These are phyloP conservation scores for Talaromyces proteolyticus DNA, from an alignment of 495 filamentous ascomycete genomes.

Conservation along the genomic window DNA sequence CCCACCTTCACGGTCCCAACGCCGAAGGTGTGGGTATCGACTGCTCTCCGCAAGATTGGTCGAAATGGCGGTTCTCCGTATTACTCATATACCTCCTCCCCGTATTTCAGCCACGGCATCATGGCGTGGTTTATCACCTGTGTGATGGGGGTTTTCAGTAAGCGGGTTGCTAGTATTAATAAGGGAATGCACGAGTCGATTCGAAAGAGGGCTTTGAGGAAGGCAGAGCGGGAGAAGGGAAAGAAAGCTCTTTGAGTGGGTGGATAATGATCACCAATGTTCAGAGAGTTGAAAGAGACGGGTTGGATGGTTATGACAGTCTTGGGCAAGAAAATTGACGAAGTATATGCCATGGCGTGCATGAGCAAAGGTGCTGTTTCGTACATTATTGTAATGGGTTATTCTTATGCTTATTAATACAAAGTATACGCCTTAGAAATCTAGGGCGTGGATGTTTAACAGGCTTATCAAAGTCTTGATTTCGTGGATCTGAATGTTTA, in stretches of 20 bases:
- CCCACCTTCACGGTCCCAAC: slow-evolving; percentile 71
- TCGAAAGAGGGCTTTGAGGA: slow-evolving; percentile 79
- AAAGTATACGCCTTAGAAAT: slow-evolving; percentile 15
- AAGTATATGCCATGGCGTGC: too few species aligned
- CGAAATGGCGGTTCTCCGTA: slow-evolving; percentile 65
- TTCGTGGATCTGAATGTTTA: too few species aligned
- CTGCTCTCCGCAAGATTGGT: slow-evolving; percentile 77
- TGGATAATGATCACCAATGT: too few species aligned
- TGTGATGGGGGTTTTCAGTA: slow-evolving; percentile 60
- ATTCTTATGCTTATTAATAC: not conserved
- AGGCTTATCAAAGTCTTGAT: too few species aligned
- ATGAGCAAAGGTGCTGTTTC: too few species aligned
- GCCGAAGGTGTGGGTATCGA: slow-evolving; percentile 73
- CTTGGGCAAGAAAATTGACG: too few species aligned
- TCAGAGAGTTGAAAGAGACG: too few species aligned
- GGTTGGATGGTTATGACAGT: too few species aligned
- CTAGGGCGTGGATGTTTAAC: not conserved
- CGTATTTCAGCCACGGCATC: slow-evolving; percentile 85
- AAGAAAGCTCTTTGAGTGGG: slow-evolving; percentile 42
- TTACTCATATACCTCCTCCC: slow-evolving; percentile 77
- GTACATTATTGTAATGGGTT: not conserved
- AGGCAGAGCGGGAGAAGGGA: slow-evolving; percentile 70
- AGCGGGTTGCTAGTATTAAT: slow-evolving; percentile 60
- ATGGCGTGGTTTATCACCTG: slow-evolving; percentile 80
- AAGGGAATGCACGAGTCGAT: slow-evolving; percentile 79